phyloP scores from a whole-genome alignment of 192 early-diverging fungal genomes.

The Coemansia sp. region DNA sequence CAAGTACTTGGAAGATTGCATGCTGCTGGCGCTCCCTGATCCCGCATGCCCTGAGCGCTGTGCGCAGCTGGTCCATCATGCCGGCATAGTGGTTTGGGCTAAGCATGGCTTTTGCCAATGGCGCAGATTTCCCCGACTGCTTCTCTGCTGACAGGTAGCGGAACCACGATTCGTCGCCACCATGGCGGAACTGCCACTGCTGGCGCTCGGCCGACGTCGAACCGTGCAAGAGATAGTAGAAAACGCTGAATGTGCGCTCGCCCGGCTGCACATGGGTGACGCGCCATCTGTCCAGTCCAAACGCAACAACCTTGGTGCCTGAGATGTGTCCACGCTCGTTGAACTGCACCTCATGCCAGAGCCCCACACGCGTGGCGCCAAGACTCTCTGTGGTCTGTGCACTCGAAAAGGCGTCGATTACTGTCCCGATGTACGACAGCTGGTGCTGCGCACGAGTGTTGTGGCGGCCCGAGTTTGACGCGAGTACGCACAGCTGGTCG shows the following conservation, averaged over 20 bases:
- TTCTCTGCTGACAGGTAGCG: conserved; percentile 50
- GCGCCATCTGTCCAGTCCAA: conserved; percentile 62
- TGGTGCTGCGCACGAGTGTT: conserved; percentile 65
- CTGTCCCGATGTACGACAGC: conserved; percentile 64
- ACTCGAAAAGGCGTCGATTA: conserved; percentile 81
- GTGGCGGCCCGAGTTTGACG: conserved; percentile 75
- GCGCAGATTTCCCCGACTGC: conserved; percentile 2
- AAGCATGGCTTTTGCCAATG: conserved; percentile 24
- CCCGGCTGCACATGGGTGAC: conserved; percentile 55
- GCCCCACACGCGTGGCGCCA: conserved; percentile 71
- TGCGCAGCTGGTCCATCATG: conserved; percentile 65
- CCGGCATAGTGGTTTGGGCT: conserved; percentile 38
- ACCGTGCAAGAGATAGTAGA: conserved; percentile 83
- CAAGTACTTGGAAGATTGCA: conserved; percentile 80
- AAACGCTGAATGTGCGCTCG: conserved; percentile 70
- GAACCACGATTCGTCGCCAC: conserved; percentile 54
- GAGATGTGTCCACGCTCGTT: conserved; percentile 78
- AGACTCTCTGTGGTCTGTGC: conserved; percentile 63
- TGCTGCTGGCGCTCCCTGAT: conserved; percentile 67
- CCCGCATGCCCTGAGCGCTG: conserved; percentile 62
- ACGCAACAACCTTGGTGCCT: conserved; percentile 78
- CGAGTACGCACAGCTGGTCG: conserved; percentile 72
- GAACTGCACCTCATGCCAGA: conserved; percentile 91
- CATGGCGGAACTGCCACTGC: conserved; percentile 60
- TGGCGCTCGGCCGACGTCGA: conserved; percentile 72